Conservation (phyloP, 169 alveolate species). For the Cryptosporidium muris region DNA sequence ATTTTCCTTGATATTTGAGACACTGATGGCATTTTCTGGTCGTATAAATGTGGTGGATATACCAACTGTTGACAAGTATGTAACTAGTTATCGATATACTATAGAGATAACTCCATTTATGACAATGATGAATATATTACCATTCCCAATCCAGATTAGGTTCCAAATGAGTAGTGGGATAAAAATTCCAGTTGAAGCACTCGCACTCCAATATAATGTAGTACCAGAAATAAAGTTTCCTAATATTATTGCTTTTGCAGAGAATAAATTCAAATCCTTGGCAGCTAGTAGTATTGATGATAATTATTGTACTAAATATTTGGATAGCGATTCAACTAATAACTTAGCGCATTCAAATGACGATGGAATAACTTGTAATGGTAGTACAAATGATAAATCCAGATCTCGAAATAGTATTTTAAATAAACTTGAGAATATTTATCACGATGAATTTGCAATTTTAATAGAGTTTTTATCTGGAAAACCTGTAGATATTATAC, state of each 20-base stretch:
- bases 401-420: conserved; percentile 8
- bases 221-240: conserved; percentile 12
- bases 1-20: conserved; percentile 30
- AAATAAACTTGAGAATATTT: conserved; percentile 10
- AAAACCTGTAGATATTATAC: conserved; percentile 32
- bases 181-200: conserved; percentile 5
- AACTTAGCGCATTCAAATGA: not conserved
- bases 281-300: not conserved
- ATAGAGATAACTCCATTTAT: conserved; percentile 43
- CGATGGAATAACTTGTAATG: not conserved
- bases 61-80: conserved; percentile 60
- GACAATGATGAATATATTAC: conserved; percentile 26
- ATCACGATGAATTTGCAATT: conserved; percentile 40
- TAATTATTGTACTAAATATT: not conserved
- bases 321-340: not conserved
- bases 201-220: not conserved
- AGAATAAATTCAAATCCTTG: conserved; percentile 9
- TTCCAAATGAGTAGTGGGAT: conserved; percentile 28
- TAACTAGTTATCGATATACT: conserved; percentile 50
- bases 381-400: not conserved
- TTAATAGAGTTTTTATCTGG: conserved; percentile 42
- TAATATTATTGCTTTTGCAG: conserved; percentile 6
- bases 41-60: conserved; percentile 51
- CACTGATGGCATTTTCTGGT: conserved; percentile 48
- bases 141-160: conserved; percentile 66